A percentile compares a stretch with the other conserved stretches of the same genome.
phyloP scores from a whole-genome alignment of 1,139 yeast species.

The Magnusiomyces sp. region DNA sequence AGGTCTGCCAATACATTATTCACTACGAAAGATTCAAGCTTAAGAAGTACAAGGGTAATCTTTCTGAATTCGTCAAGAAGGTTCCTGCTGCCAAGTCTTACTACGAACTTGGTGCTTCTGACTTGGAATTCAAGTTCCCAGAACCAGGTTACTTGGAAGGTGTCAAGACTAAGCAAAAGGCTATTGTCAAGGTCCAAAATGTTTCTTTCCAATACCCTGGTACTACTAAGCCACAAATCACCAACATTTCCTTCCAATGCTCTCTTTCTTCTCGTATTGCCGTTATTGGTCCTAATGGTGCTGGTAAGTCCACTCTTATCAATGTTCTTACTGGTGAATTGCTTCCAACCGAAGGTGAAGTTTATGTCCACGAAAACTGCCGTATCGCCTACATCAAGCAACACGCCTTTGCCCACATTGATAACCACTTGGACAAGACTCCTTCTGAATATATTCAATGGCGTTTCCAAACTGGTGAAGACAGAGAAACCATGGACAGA shows the following conservation, averaged over 20 bases:
- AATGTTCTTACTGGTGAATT: constrained; percentile 99
- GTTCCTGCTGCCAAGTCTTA: constrained; percentile 98
- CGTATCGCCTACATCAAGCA: constrained; percentile 99
- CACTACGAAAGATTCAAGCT: constrained; percentile 99
- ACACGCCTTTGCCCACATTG: constrained; percentile 99
- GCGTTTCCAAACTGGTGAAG: constrained; percentile 99
- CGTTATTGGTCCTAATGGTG: constrained; percentile 99
- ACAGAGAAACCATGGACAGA: constrained; percentile 99
- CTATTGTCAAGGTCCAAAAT: constrained; percentile 93
- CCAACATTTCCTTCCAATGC: constrained; percentile 92
- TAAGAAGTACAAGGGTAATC: constrained; percentile 99
- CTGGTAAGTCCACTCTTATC: constrained; percentile 98
- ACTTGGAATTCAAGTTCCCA: constrained; percentile 93
- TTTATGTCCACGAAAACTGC: constrained; percentile 98
- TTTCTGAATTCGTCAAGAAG: constrained; percentile 95
- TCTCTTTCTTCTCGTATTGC: constrained; percentile 99
- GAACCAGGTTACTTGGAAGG: constrained; percentile 99
- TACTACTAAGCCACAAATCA: constrained; percentile 89
- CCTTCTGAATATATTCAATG: constrained; percentile 99
- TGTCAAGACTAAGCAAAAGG: constrained; percentile 99
- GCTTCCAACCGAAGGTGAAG: constrained; percentile 96
- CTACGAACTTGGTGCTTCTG: constrained; percentile 98
- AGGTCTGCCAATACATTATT: constrained; percentile 94
- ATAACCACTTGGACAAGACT: constrained; percentile 96
- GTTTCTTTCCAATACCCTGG: constrained; percentile 99